Conservation (phyloP, 805 yeast species). For the Candida endomychidarum region DNA sequence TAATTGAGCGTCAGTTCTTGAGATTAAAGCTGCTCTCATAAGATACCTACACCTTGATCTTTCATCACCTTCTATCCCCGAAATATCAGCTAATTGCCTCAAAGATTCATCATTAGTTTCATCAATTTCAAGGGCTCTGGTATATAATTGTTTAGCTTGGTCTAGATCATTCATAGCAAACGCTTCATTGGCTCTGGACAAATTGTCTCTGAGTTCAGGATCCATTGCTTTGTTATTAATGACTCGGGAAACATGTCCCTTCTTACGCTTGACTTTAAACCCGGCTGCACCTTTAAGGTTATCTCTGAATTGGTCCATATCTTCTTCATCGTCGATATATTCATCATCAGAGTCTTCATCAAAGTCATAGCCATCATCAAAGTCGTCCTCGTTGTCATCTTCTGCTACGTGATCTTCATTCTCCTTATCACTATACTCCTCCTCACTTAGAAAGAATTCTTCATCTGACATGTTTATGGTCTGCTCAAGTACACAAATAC, state of each 20-base stretch:
- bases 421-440: neutral
- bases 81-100: slow-evolving; percentile 84
- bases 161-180: slow-evolving; percentile 65
- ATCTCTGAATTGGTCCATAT: slow-evolving; percentile 28
- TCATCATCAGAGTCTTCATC: slow-evolving; percentile 13
- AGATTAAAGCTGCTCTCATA: slow-evolving; percentile 78
- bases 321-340: slow-evolving; percentile 41
- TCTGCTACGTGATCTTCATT: neutral
- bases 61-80: slow-evolving; percentile 60
- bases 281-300: slow-evolving; percentile 69
- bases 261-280: slow-evolving; percentile 47
- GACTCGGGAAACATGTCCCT: slow-evolving; percentile 37
- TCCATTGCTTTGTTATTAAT: slow-evolving; percentile 46
- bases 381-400: neutral
- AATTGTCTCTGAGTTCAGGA: slow-evolving; percentile 67
- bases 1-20: slow-evolving; percentile 71
- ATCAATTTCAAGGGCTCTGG: slow-evolving; percentile 74
- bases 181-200: slow-evolving; percentile 78
- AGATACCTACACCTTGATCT: slow-evolving; percentile 78
- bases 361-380: slow-evolving; percentile 2
- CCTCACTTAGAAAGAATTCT: slow-evolving; percentile 2
- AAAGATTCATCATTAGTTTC: slow-evolving; percentile 80
- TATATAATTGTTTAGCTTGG: slow-evolving; percentile 57
- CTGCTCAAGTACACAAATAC: too few species aligned
- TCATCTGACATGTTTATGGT: slow-evolving; percentile 6